Conservation (phyloP, 192 early-diverging fungal species). For the Podila horticola region DNA sequence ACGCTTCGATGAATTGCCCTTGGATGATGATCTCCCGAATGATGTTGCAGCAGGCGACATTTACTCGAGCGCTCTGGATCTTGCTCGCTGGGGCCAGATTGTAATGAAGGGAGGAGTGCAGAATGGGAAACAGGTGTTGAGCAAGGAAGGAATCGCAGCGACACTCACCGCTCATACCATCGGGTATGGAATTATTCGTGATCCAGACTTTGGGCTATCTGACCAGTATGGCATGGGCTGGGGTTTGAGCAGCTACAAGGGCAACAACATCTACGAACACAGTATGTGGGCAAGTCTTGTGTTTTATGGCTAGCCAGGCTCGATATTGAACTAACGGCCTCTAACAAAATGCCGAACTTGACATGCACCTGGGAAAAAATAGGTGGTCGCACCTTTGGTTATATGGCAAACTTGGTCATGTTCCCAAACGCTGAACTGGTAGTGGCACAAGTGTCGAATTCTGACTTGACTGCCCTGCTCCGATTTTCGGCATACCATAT, state of each 20-base stretch:
- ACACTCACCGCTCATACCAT: background rate
- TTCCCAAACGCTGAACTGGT: background rate
- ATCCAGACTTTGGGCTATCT: background rate
- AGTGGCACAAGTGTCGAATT: background rate
- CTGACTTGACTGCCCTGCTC: background rate
- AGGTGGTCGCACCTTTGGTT: background rate
- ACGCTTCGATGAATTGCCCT: background rate
- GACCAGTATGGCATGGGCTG: background rate
- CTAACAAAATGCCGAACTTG: too few species aligned
- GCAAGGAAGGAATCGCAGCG: background rate
- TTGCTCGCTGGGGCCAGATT: slow-evolving; percentile 8
- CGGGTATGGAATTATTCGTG: too few species aligned
- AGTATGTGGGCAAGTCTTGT: background rate
- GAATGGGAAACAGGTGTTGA: slow-evolving; percentile 19
- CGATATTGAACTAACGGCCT: too few species aligned
- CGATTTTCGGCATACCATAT: background rate
- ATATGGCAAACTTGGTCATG: background rate
- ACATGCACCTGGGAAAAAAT: background rate
- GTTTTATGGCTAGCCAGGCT: too few species aligned
- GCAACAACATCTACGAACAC: background rate
- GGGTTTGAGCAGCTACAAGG: background rate
- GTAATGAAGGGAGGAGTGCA: slow-evolving; percentile 9
- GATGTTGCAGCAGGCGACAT: slow-evolving; percentile 21
- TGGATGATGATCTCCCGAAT: too few species aligned
- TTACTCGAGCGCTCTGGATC: slow-evolving; percentile 28